Conservation (phyloP, 257 asterid species). For the Thymus quinquecostatus region DNA sequence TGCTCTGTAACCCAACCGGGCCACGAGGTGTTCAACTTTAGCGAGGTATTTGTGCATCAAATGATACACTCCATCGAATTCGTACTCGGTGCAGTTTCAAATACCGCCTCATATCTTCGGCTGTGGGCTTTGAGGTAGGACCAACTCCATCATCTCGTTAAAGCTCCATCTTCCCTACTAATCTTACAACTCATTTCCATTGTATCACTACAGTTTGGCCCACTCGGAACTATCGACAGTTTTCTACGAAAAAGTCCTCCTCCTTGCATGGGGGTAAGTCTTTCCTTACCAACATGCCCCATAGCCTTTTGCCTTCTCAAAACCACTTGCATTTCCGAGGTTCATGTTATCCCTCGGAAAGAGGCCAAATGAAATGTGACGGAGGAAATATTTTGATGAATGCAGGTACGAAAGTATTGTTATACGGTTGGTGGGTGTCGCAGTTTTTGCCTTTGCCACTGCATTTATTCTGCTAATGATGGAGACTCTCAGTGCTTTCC, state of each 20-base stretch:
- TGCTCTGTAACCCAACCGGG: slow-evolving; percentile 65
- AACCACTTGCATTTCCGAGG: background rate
- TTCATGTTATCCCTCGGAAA: background rate
- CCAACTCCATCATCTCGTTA: slow-evolving; percentile 20
- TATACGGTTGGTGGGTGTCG: slow-evolving; percentile 69
- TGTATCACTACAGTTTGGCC: slow-evolving; percentile 66
- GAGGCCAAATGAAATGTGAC: background rate
- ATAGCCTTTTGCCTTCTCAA: too few species aligned
- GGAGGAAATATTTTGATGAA: background rate
- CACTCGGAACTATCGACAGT: slow-evolving; percentile 94
- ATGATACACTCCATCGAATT: slow-evolving; percentile 96
- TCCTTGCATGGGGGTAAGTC: slow-evolving; percentile 90
- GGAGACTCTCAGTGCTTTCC: slow-evolving; percentile 96
- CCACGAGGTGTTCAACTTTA: slow-evolving; percentile 77
- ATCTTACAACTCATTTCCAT: slow-evolving; percentile 24
- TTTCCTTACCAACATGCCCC: slow-evolving; percentile 6
- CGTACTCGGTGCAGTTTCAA: slow-evolving; percentile 94
- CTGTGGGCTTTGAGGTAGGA: slow-evolving; percentile 92
- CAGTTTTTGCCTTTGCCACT: slow-evolving; percentile 85
- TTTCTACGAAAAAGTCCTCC: slow-evolving; percentile 89
- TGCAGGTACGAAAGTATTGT: slow-evolving; percentile 79
- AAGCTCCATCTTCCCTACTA: slow-evolving; percentile 26
- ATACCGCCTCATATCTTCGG: slow-evolving; percentile 94
- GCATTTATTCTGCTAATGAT: slow-evolving; percentile 86
- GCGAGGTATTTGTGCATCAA: slow-evolving; percentile 95